phyloP scores from a whole-genome alignment of 352 stramenopile genomes.

The Phytophthora sp. region DNA sequence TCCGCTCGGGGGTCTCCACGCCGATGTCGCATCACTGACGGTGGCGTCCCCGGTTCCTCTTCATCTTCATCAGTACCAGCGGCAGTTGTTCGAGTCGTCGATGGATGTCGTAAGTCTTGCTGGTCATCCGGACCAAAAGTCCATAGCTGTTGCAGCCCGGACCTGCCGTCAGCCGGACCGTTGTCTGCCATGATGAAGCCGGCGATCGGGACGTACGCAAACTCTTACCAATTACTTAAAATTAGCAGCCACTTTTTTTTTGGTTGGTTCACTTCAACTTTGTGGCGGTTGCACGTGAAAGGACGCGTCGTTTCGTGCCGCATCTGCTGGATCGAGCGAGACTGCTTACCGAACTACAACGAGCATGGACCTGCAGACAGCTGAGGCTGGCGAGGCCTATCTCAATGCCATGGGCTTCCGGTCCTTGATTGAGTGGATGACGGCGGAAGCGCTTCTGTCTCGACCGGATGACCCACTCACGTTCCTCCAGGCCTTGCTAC shows the following conservation, averaged over 20 bases:
- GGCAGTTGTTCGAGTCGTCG: constrained; percentile 17
- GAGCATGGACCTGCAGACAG: constrained; percentile 75
- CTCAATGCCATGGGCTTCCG: constrained; percentile 90
- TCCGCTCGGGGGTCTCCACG: constrained; percentile 25
- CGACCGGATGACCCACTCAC: constrained; percentile 86
- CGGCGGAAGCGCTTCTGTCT: constrained; percentile 84
- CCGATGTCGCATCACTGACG: constrained; percentile 35
- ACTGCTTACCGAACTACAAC: background rate
- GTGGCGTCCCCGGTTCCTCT: constrained; percentile 7
- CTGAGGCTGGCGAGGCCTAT: constrained; percentile 84
- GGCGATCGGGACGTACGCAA: background rate
- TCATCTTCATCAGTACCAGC: background rate
- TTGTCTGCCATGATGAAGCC: constrained; percentile 16
- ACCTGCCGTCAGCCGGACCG: constrained; percentile 5
- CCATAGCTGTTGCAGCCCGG: constrained; percentile 50
- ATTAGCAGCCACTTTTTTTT: no score
- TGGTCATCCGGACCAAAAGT: constrained; percentile 50
- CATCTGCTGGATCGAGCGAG: background rate
- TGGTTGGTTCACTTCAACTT: constrained; percentile 33
- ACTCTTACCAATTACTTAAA: background rate
- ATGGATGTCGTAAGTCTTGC: constrained; percentile 33
- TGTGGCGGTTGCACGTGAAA: constrained; percentile 30
- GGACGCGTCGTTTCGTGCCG: constrained; percentile 35
- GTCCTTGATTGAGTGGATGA: constrained; percentile 92
- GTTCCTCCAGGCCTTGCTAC: constrained; percentile 80